Evolutionary conservation across 805 yeast genomes (phyloP), one percentile per base, ranked within the genome.

Genomic region (Komagataella phaffii): DNA sequence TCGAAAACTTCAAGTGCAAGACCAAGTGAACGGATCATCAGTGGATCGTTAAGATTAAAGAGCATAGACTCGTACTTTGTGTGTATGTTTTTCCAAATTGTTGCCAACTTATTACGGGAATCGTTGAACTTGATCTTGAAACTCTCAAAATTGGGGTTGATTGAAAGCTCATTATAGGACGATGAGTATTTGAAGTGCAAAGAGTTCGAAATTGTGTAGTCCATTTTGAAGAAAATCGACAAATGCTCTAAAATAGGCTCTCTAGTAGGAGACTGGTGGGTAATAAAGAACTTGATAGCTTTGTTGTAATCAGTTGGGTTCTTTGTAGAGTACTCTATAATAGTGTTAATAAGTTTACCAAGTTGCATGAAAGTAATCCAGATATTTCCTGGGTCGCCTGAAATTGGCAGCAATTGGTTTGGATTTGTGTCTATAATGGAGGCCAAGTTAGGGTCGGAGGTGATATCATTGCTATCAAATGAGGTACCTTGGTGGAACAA

Each of bases 351-450:
- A 50, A 85, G 69, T 61, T 77, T 82, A 3, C 91, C 90, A 45
- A 86, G 66, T 61, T 85, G 93, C 50, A 83, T 64, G 54, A 83
- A 64, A 7, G 88, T 81, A 44, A 83, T 73, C 95, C 95, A 85
- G 46, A 83, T 71, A 55, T 82, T 82, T 1, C 91, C 90, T 1
- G 79, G 76, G 54, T 74, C 78, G 2, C 80, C 78, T 46, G 79
- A 72, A 3, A 83, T 80, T 1, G 85, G 83, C 19, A 79, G 65
- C 12, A 64, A 53, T 17, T 46, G 51, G 40, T 23, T 23, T 7
- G 21, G 21, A 40, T 24, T 45, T 21, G 61, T 63, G 46, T 53
- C 51, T 30, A 30, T 10, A 30, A 30, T 30, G 40, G 40, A 30
- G 14, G 40, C 40, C 40, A 30, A 14, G 40, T 59, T 56, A 23